Conservation (phyloP, 2,329 filamentous ascomycete genomes). For the Cercospora janseana region DNA sequence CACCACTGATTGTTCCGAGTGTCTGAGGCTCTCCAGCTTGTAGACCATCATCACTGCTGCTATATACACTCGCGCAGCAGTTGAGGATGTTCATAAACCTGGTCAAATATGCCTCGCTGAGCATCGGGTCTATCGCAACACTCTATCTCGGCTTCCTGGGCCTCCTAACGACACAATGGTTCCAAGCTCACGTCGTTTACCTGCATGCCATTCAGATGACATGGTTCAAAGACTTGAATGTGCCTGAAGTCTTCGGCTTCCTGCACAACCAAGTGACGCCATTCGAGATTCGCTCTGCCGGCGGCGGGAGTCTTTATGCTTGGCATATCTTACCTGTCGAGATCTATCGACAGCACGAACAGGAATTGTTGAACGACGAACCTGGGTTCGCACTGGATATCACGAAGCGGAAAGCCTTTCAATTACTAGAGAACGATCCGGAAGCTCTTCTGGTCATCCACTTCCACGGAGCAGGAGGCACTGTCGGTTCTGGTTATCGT, state of each 20-base stretch:
- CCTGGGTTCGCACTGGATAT: constrained; percentile 55
- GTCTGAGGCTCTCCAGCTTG: too few species aligned
- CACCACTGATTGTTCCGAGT: too few species aligned
- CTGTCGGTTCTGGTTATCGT: constrained; percentile 55
- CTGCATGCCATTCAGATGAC: constrained; percentile 55
- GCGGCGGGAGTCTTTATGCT: constrained; percentile 46
- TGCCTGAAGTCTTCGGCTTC: constrained; percentile 51
- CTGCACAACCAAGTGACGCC: constrained; percentile 51
- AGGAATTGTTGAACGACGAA: constrained; percentile 43
- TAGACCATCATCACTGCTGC: too few species aligned
- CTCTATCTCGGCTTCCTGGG: constrained; percentile 49
- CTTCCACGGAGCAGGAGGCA: constrained; percentile 59
- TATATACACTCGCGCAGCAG: too few species aligned
- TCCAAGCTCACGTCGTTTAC: constrained; percentile 59
- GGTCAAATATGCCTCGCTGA: constrained; percentile 26
- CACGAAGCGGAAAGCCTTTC: constrained; percentile 58
- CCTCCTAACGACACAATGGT: constrained; percentile 47
- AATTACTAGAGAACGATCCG: constrained; percentile 62
- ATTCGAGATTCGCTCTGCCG: constrained; percentile 46
- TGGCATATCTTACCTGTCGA: constrained; percentile 54
- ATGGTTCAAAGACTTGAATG: constrained; percentile 53
- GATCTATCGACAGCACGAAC: constrained; percentile 46
- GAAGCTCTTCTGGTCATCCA: constrained; percentile 63
- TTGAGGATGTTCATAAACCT: constrained; percentile 11
- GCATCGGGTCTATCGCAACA: constrained; percentile 27